Conservation (phyloP, 306 rosid species). For the Vachellia collinsii region DNA sequence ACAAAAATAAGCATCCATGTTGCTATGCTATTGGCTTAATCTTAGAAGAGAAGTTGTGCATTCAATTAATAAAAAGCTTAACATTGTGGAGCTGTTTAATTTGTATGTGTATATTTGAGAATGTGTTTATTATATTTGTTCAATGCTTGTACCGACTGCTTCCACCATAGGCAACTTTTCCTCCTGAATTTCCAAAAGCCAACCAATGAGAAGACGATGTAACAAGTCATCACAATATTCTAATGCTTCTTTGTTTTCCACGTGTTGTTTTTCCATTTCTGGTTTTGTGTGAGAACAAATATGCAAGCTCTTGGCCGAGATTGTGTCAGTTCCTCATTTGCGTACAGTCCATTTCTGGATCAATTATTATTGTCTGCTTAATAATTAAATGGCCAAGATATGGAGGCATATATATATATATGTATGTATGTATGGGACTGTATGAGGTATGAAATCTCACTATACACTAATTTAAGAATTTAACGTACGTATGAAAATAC, state of each 20-base stretch:
- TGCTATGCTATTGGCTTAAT: not conserved
- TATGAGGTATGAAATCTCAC: not conserved
- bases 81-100: not conserved
- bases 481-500: not conserved
- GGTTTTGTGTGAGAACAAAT: slow-evolving; percentile 25
- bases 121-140: not conserved
- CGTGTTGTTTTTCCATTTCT: slow-evolving; percentile 34
- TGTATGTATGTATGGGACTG: no score
- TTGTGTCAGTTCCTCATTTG: slow-evolving; percentile 38
- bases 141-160: slow-evolving; percentile 14
- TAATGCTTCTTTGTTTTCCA: slow-evolving; percentile 28
- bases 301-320: not conserved
- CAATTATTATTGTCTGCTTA: not conserved
- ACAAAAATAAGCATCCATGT: not conserved
- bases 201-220: slow-evolving; percentile 4
- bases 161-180: slow-evolving; percentile 34
- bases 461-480: not conserved
- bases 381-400: slow-evolving; percentile 7
- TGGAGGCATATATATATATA: not conserved
- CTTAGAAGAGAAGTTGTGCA: not conserved
- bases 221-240: not conserved
- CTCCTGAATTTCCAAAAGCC: slow-evolving; percentile 22
- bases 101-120: not conserved
- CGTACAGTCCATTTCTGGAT: not conserved
- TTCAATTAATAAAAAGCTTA: not conserved